Evolutionary conservation across 2,329 filamentous ascomycete species (phyloP), one percentile per base, ranked within the genome.

Genomic region (Alternaria ethzedia): DNA sequence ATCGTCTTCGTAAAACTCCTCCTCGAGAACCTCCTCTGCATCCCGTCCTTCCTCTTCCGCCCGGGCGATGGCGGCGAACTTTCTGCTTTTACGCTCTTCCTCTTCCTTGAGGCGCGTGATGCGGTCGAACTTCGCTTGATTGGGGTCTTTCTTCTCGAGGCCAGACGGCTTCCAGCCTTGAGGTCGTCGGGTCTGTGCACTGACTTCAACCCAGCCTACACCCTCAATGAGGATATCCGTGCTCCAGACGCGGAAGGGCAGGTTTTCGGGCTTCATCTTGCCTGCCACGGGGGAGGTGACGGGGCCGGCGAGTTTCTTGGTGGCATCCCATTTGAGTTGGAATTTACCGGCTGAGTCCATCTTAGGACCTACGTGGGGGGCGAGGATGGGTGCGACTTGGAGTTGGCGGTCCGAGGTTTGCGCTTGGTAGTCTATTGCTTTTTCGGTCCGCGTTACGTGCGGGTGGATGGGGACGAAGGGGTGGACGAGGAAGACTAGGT

Each of bases 171-270:
- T 69, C 77, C 77, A 79, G 25, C 77, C 77, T 28, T 71, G 69
- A 2, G 73, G 73, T 0, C 73, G 75, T 2, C 95, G 88, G 10
- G 96, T 88, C 80, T 99, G 95, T 4, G 90, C 90, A 1, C 89
- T 90, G 44, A 99, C 80, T 80, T 99, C 96, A 3, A 99, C 86
- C 92, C 96, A 99, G 8, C 96, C 96, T 25, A 94, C 90, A 2
- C 96, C 94, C 78, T 98, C 95, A 54, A 99, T 89, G 13, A 99
- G 83, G 23, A 99, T 89, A 75, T 99, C 96, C 0, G 90, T 87
- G 9, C 91, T 89, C 64, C 96, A 85, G 3, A 98, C 89, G 13
- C 88, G 87, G 79, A 94, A 99, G 0, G 94, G 93, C 5, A 98
- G 83, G 15, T 85, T 82, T 2, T 92, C 89, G 0, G 91, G 86